Evolutionary conservation across 2,329 filamentous ascomycete species (phyloP).

Genomic region (Graphiopsis chlorocephala): DNA sequence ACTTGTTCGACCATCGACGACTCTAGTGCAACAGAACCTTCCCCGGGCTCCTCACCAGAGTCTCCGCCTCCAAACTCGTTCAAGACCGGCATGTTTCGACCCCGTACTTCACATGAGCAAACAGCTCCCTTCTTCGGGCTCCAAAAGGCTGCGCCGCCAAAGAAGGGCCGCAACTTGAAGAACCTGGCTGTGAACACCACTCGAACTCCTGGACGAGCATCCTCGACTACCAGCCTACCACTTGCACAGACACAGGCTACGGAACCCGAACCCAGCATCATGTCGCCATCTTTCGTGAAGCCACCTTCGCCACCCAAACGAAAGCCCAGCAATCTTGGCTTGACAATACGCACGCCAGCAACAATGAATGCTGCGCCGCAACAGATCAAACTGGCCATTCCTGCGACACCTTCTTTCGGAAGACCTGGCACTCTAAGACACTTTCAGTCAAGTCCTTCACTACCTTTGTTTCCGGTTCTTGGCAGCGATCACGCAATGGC

Average conservation of each 20-base stretch:
- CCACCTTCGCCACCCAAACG: conserved; percentile 66
- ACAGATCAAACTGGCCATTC: conserved; percentile 57
- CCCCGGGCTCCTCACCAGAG: conserved; percentile 87
- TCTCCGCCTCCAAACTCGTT: conserved; percentile 70
- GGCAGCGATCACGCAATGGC: conserved; percentile 11
- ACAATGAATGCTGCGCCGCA: conserved; percentile 54
- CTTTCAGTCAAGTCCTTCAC: conserved; percentile 61
- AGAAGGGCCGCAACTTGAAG: conserved; percentile 70
- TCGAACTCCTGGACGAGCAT: conserved; percentile 45
- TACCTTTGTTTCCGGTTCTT: conserved; percentile 53
- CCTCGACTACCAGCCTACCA: conserved; percentile 26
- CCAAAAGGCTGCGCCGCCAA: conserved; percentile 49
- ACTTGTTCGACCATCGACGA: conserved; percentile 91
- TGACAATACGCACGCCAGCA: conserved; percentile 67
- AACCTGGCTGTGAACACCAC: conserved; percentile 74
- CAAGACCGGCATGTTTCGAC: conserved; percentile 52
- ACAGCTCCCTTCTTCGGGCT: conserved; percentile 56
- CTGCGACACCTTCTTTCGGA: conserved; percentile 55
- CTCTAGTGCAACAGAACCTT: conserved; percentile 83
- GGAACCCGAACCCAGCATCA: conserved; percentile 58
- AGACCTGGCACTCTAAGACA: conserved; percentile 54
- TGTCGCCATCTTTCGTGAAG: conserved; percentile 76
- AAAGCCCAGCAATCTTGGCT: conserved; percentile 73
- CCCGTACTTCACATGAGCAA: conserved; percentile 49
- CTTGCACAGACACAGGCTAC: conserved; percentile 38